Conservation (phyloP, 139 green algal species). For the Desmodesmus armatus region DNA sequence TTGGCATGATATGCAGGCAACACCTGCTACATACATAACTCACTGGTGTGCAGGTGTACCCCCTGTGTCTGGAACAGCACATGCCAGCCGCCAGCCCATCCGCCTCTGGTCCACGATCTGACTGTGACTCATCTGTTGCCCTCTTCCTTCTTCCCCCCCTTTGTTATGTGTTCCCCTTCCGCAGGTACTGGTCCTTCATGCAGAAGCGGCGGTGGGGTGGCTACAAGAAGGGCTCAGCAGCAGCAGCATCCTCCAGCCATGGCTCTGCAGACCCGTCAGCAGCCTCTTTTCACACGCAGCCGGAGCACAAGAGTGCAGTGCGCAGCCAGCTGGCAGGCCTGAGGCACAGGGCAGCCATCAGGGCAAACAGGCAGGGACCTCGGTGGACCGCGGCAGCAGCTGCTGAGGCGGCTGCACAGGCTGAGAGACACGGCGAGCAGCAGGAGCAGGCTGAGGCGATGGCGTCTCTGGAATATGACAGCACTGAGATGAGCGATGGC, state of each 20-base stretch:
- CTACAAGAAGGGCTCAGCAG: conserved; percentile 19
- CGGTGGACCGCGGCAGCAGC: too few species aligned
- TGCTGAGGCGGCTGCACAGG: background rate
- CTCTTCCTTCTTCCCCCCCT: background rate
- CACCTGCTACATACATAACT: background rate
- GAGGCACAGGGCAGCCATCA: conserved; percentile 57
- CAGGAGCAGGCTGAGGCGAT: conserved; percentile 4
- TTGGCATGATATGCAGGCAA: background rate
- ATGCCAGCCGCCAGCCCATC: too few species aligned
- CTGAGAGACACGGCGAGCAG: background rate
- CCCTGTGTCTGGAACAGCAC: too few species aligned
- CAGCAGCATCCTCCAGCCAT: background rate
- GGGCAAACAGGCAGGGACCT: conserved; percentile 30
- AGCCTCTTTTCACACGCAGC: background rate
- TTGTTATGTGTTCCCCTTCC: background rate
- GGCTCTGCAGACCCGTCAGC: background rate
- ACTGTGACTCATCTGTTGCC: background rate
- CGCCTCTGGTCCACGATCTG: background rate
- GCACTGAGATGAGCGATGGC: conserved; percentile 39
- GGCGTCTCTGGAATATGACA: conserved; percentile 32
- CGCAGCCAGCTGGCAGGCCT: conserved; percentile 58
- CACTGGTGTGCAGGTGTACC: background rate
- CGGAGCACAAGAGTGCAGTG: conserved; percentile 24
- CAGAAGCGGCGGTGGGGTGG: conserved; percentile 54
- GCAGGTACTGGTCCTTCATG: conserved; percentile 57